A percentile compares a stretch with the other conserved stretches of the same genome.
These are phyloP conservation scores for Tympanopsis confertula DNA, from an alignment of 2,329 filamentous ascomycete species.

Conservation along the genomic window DNA sequence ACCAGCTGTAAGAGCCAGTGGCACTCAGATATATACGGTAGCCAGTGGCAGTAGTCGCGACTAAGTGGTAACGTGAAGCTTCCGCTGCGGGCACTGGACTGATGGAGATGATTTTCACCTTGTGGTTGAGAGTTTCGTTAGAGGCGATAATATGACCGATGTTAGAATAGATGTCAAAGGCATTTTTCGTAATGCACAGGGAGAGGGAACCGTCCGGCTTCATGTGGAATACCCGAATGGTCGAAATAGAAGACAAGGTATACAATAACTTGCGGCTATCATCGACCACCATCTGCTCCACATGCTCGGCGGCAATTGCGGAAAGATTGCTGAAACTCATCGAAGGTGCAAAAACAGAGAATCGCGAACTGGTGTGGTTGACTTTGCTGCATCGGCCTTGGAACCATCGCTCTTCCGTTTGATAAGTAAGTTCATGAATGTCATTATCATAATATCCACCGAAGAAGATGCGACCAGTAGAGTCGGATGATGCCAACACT, in stretches of 20 bases:
- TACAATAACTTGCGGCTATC: slow-evolving; percentile 82
- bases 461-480: slow-evolving; percentile 80
- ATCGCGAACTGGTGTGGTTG: slow-evolving; percentile 71
- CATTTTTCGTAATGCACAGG: slow-evolving; percentile 55
- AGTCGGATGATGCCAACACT: slow-evolving; percentile 68
- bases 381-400: slow-evolving; percentile 76
- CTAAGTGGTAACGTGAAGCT: slow-evolving; percentile 72
- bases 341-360: slow-evolving; percentile 52
- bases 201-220: slow-evolving; percentile 49
- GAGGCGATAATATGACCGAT: slow-evolving; percentile 77
- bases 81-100: slow-evolving; percentile 72
- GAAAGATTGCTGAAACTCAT: slow-evolving; percentile 30
- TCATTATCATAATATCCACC: slow-evolving; percentile 71
- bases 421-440: slow-evolving; percentile 87
- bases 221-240: slow-evolving; percentile 85
- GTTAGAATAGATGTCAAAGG: slow-evolving; percentile 50
- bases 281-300: slow-evolving; percentile 75
- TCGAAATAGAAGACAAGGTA: slow-evolving; percentile 76
- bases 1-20: slow-evolving; percentile 63
- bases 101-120: slow-evolving; percentile 69
- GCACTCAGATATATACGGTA: slow-evolving; percentile 88
- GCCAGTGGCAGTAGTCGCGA: slow-evolving; percentile 82
- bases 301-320: slow-evolving; percentile 43
- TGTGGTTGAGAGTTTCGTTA: slow-evolving; percentile 58
- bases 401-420: slow-evolving; percentile 97